These are phyloP conservation scores for Luzula sylvatica DNA, from an alignment of 176 grass and related monocot species.

Conservation along the genomic window DNA sequence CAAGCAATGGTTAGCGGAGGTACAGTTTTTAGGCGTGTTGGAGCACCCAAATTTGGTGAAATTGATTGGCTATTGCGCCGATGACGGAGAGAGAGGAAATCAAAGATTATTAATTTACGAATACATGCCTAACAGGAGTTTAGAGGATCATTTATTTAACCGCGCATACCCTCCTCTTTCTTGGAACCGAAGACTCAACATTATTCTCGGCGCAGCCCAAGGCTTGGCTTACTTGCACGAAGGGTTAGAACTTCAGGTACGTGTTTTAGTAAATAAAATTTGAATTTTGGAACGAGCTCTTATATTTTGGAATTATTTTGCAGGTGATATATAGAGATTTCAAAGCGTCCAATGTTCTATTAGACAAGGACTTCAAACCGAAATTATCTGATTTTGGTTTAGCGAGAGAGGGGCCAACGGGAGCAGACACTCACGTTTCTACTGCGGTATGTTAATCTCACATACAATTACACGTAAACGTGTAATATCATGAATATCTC, in stretches of 20 bases:
- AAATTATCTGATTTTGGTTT: conserved; percentile 86
- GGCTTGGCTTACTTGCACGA: conserved; percentile 79
- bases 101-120: conserved; percentile 84
- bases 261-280: not conserved
- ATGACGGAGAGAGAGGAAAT: conserved; percentile 52
- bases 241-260: conserved; percentile 79
- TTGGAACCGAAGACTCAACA: conserved; percentile 72
- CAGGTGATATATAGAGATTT: conserved; percentile 98
- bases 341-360: conserved; percentile 78
- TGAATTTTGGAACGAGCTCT: not conserved
- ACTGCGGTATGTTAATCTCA: conserved; percentile 88
- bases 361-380: conserved; percentile 75
- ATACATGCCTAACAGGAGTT: conserved; percentile 85
- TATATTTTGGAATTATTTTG: not conserved
- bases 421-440: conserved; percentile 66
- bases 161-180: conserved; percentile 40
- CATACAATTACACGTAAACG: no score
- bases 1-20: conserved; percentile 94
- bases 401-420: conserved; percentile 76
- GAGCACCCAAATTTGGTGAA: conserved; percentile 97
- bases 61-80: conserved; percentile 76
- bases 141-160: conserved; percentile 90
- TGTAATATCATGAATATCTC: no score
- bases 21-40: conserved; percentile 86
- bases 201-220: conserved; percentile 78